phyloP scores from a whole-genome alignment of 2,329 filamentous ascomycete species.

The Diplodia seriata region DNA sequence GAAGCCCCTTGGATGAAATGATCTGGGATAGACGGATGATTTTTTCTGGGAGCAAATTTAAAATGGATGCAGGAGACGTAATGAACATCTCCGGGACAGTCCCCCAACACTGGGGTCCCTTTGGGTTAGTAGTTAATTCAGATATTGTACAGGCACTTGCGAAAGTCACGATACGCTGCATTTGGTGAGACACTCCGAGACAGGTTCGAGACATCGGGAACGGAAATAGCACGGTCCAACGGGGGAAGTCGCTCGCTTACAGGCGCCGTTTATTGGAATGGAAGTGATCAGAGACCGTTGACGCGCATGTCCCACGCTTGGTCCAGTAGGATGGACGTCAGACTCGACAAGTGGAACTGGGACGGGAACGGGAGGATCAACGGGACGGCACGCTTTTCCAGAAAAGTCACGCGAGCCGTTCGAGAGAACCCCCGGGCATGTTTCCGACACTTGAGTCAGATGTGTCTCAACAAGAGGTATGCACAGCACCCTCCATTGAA shows the following conservation, averaged over 20 bases:
- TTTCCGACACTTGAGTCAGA: not conserved
- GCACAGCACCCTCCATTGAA: not conserved
- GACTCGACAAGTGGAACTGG: not conserved
- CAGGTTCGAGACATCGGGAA: not conserved
- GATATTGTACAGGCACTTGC: slow-evolving; percentile 8
- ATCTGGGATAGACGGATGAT: slow-evolving; percentile 8
- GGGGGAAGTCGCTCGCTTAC: not conserved
- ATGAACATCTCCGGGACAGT: slow-evolving; percentile 4
- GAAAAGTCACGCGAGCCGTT: slow-evolving; percentile 1
- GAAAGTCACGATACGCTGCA: not conserved
- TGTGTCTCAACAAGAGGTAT: not conserved
- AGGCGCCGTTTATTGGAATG: not conserved
- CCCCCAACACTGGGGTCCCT: not conserved
- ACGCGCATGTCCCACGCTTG: slow-evolving; percentile 8
- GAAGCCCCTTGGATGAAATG: slow-evolving; percentile 3
- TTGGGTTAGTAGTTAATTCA: slow-evolving; percentile 9
- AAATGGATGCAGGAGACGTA: not conserved
- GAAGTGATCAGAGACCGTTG: not conserved
- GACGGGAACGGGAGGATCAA: slow-evolving; percentile 4
- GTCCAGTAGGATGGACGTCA: not conserved
- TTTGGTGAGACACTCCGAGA: not conserved
- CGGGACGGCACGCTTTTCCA: slow-evolving; percentile 7
- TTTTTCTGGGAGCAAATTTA: not conserved
- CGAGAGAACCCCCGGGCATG: not conserved
- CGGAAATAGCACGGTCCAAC: slow-evolving; percentile 1